Conservation (phyloP, 1,139 yeast species). For the Pichia sp. region DNA sequence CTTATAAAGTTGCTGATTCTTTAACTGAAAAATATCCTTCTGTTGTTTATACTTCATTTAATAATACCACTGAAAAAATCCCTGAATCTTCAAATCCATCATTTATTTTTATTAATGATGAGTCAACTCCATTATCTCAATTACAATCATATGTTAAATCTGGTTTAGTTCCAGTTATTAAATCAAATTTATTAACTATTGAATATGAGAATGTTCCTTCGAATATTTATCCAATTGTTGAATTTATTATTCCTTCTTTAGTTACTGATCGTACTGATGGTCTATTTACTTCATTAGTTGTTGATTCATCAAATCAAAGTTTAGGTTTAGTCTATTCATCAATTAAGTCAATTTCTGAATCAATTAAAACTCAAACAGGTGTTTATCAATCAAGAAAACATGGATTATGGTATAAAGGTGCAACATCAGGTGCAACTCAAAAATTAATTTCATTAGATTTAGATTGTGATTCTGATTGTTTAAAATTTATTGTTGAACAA, state of each 20-base stretch:
- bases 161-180: conserved; percentile 47
- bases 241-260: conserved; percentile 49
- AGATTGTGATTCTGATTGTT: conserved; percentile 92
- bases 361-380: conserved; percentile 77
- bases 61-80: conserved; percentile 7
- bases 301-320: conserved; percentile 58
- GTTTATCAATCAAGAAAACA: conserved; percentile 90
- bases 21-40: conserved; percentile 16
- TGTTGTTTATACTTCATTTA: conserved; percentile 24
- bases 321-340: conserved; percentile 93
- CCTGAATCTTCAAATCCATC: conserved; percentile 1
- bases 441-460: conserved; percentile 54
- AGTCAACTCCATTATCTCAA: not conserved
- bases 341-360: conserved; percentile 69
- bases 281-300: conserved; percentile 77
- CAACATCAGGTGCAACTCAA: conserved; percentile 93
- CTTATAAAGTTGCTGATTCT: conserved; percentile 31
- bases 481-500: conserved; percentile 81
- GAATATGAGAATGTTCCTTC: conserved; percentile 29
- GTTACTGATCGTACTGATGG: conserved; percentile 85
- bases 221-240: conserved; percentile 39
- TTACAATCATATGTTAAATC: conserved; percentile 5
- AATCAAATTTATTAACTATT: conserved; percentile 38
- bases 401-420: conserved; percentile 94
- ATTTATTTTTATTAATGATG: conserved; percentile 1